A percentile compares a stretch with the other conserved stretches of the same genome.
phyloP scores from a whole-genome alignment of 164 flowering plant species.

The Dillenia suffruticosa region DNA sequence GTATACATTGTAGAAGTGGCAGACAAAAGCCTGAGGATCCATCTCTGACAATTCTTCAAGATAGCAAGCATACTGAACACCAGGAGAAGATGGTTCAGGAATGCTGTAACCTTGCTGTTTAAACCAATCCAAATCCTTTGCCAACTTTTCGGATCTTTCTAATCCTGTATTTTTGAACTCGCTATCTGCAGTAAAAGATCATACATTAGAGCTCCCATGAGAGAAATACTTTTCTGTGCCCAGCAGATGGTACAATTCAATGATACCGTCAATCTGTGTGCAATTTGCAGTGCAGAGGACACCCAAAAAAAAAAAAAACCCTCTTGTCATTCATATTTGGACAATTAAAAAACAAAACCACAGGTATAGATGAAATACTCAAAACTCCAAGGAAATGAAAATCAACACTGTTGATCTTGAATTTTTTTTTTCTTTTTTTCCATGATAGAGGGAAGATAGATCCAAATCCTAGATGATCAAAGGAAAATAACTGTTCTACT shows the following conservation, averaged over 20 bases:
- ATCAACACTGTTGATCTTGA: too few species aligned
- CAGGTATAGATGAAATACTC: too few species aligned
- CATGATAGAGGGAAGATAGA: too few species aligned
- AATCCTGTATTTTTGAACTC: conserved; percentile 90
- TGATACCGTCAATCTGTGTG: too few species aligned
- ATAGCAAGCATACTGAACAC: conserved; percentile 54
- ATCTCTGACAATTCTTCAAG: conserved; percentile 76
- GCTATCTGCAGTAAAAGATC: conserved; percentile 53
- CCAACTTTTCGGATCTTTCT: conserved; percentile 75
- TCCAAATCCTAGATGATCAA: too few species aligned
- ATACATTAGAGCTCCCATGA: not conserved
- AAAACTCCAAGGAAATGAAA: too few species aligned
- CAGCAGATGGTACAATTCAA: too few species aligned
- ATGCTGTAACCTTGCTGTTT: conserved; percentile 76
- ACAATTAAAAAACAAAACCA: too few species aligned
- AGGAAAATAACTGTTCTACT: too few species aligned
- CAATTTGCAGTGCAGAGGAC: too few species aligned
- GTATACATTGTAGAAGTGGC: conserved; percentile 92
- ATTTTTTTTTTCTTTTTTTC: too few species aligned
- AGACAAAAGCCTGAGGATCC: conserved; percentile 90
- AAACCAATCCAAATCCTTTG: conserved; percentile 94
- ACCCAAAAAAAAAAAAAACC: not conserved
- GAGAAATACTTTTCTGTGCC: too few species aligned
- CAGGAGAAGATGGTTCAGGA: conserved; percentile 90
- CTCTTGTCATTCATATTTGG: not conserved